Base-by-base conservation (phyloP, 768 basidiomycete species). In the Amanita jacksonii region DNA sequence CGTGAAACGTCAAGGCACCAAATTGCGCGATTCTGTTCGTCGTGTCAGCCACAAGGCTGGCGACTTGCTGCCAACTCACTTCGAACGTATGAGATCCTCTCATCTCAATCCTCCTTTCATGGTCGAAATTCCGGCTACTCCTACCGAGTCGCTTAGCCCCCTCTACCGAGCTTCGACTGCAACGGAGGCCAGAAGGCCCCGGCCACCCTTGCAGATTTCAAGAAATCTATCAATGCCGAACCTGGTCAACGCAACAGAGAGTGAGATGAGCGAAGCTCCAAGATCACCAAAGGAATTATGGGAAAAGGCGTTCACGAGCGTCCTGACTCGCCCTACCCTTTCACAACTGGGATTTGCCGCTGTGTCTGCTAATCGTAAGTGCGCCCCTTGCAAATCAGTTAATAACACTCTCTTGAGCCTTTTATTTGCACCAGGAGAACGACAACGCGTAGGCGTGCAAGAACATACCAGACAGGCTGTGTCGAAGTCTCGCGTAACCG, bases 401-500 rank as follows among this genome's bases (percentile, higher is more conserved):
- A 25, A 69, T 65, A n/a, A 52, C 58, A n/a, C n/a, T 13, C 61
- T 64, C 10, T 62, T 65, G 28, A 54, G 50, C 32, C 25, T 60
- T 12, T 52, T 56, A 2, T 39, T 45, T 34, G 42, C 32, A 23
- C 41, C 51, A 8, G 54, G 52, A 5, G 62, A 62, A 7, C 53
- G 57, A 41, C 60, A 55, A 43, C 51, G 56, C 36, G 52, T 53
- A 5, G 45, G 48, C 10, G 47, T 57, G 16, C 66, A 69, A 12
- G 62, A 60, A 45, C 57, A 65, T 6, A 41, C 62, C 13, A 30
- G 39, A 41, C 58, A 62, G 28, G 62, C 62, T 6, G 56, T 70
- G 13, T 57, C 69, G 31, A 64, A 67, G 15, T 77, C 80, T 13
- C 70, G 81, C n/a, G 62, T 83, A 4, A 65, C 74, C 18, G 59